Evolutionary conservation across 192 early-diverging fungal species (phyloP).

Genomic region (Entomortierella beljakovae): DNA sequence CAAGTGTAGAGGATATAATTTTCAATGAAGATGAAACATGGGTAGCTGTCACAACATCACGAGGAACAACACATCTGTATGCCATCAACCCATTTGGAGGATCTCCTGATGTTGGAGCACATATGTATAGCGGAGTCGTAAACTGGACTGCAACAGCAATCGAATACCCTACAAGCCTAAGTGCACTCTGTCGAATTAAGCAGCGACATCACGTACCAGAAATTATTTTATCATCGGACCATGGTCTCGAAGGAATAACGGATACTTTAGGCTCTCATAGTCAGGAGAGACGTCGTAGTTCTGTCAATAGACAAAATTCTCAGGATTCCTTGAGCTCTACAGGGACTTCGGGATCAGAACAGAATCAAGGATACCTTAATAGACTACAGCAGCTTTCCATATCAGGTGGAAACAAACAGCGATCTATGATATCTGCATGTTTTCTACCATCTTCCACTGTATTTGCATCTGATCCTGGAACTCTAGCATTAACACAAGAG

Average conservation of each 20-base stretch:
- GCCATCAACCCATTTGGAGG: constrained; percentile 74
- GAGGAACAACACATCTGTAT: constrained; percentile 83
- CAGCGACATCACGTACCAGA: constrained; percentile 50
- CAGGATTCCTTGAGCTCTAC: constrained; percentile 42
- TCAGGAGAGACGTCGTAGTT: constrained; percentile 26
- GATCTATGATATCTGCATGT: constrained; percentile 39
- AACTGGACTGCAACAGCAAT: constrained; percentile 51
- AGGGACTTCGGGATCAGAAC: constrained; percentile 33
- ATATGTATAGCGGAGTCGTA: constrained; percentile 59
- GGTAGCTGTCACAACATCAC: constrained; percentile 77
- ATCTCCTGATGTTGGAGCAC: constrained; percentile 64
- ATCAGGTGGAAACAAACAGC: constrained; percentile 19
- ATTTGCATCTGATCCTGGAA: constrained; percentile 41
- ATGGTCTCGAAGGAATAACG: background rate
- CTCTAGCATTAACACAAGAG: constrained; percentile 16
- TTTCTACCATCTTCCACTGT: constrained; percentile 46
- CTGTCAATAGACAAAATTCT: constrained; percentile 28
- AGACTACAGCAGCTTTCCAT: constrained; percentile 15
- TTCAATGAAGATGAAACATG: constrained; percentile 80
- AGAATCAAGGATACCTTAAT: constrained; percentile 25
- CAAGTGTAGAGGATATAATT: constrained; percentile 73
- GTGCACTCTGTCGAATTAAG: constrained; percentile 47
- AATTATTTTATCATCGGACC: constrained; percentile 22
- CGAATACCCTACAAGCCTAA: constrained; percentile 39
- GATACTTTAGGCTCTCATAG: background rate